Conservation (phyloP, 1,284 basidiomycete species). For the Leccinum solheimii region DNA sequence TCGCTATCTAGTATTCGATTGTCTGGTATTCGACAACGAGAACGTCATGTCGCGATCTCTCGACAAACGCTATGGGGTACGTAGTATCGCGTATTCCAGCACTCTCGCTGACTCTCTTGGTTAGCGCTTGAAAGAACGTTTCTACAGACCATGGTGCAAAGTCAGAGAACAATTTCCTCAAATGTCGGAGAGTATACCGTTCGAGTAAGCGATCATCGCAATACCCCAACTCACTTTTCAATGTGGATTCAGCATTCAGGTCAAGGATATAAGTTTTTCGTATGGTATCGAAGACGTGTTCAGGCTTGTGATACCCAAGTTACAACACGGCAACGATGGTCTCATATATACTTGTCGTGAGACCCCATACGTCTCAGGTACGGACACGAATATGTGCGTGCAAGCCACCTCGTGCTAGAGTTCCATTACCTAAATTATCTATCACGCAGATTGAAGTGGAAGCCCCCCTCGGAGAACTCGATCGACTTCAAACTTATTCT, state of each 20-base stretch:
- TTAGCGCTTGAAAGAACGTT: slow-evolving; percentile 82
- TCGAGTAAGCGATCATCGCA: slow-evolving; percentile 63
- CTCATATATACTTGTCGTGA: slow-evolving; percentile 95
- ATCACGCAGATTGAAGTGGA: slow-evolving; percentile 90
- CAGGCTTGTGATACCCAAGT: slow-evolving; percentile 77
- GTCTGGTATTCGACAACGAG: slow-evolving; percentile 83
- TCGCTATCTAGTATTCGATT: slow-evolving; percentile 91
- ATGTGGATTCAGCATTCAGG: slow-evolving; percentile 60
- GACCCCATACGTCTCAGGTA: slow-evolving; percentile 85
- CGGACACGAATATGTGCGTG: slow-evolving; percentile 91
- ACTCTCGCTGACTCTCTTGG: slow-evolving; percentile 14
- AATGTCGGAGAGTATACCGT: slow-evolving; percentile 69
- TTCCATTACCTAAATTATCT: not conserved
- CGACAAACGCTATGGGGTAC: slow-evolving; percentile 88
- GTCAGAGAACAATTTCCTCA: slow-evolving; percentile 70
- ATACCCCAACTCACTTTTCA: slow-evolving; percentile 11
- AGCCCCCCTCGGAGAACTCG: slow-evolving; percentile 96
- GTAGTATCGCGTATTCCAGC: slow-evolving; percentile 27
- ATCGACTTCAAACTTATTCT: slow-evolving; percentile 96
- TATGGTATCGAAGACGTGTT: slow-evolving; percentile 90
- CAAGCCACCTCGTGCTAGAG: slow-evolving; percentile 35
- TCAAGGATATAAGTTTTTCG: slow-evolving; percentile 89
- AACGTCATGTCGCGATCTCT: slow-evolving; percentile 85
- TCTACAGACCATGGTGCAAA: slow-evolving; percentile 78
- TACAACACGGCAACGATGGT: slow-evolving; percentile 95